phyloP scores from a whole-genome alignment of 1,139 yeast species.

The Arxiozyma bovina region DNA sequence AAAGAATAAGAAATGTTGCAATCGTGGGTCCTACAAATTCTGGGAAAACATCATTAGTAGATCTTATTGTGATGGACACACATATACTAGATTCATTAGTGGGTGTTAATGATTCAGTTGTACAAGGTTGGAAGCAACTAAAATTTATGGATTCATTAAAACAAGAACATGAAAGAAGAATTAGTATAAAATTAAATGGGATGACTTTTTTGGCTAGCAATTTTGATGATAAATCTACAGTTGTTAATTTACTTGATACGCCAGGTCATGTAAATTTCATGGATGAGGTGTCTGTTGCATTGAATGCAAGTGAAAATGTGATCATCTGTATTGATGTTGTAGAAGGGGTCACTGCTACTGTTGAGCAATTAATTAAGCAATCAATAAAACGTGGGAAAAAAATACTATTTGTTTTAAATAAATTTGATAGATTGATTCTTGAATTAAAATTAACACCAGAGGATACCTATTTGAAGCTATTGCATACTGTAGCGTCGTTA shows the following conservation, averaged over 20 bases:
- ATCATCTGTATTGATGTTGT: slow-evolving; percentile 72
- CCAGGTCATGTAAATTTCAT: slow-evolving; percentile 87
- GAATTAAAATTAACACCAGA: slow-evolving; percentile 68
- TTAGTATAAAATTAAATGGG: slow-evolving; percentile 58
- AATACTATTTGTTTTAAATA: slow-evolving; percentile 61
- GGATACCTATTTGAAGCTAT: slow-evolving; percentile 65
- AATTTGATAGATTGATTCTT: slow-evolving; percentile 70
- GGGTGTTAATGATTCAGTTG: slow-evolving; percentile 25
- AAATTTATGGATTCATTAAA: slow-evolving; percentile 60
- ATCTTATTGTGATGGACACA: slow-evolving; percentile 55
- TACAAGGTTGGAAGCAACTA: slow-evolving; percentile 29
- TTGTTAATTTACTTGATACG: slow-evolving; percentile 63
- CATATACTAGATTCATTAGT: slow-evolving; percentile 37
- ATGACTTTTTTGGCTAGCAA: slow-evolving; percentile 56
- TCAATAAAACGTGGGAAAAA: slow-evolving; percentile 34
- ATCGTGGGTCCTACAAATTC: slow-evolving; percentile 73
- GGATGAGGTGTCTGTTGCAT: slow-evolving; percentile 60
- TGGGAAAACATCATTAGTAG: slow-evolving; percentile 84
- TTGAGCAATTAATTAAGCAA: slow-evolving; percentile 20
- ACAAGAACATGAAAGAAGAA: slow-evolving; percentile 61
- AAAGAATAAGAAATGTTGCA: slow-evolving; percentile 67
- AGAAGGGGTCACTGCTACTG: slow-evolving; percentile 56
- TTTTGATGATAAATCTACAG: slow-evolving; percentile 45
- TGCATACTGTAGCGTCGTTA: slow-evolving; percentile 52
- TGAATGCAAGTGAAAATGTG: slow-evolving; percentile 56